These are phyloP conservation scores for Aspergillus novoparasiticus DNA, from an alignment of 2,329 filamentous ascomycete genomes.

Conservation along the genomic window DNA sequence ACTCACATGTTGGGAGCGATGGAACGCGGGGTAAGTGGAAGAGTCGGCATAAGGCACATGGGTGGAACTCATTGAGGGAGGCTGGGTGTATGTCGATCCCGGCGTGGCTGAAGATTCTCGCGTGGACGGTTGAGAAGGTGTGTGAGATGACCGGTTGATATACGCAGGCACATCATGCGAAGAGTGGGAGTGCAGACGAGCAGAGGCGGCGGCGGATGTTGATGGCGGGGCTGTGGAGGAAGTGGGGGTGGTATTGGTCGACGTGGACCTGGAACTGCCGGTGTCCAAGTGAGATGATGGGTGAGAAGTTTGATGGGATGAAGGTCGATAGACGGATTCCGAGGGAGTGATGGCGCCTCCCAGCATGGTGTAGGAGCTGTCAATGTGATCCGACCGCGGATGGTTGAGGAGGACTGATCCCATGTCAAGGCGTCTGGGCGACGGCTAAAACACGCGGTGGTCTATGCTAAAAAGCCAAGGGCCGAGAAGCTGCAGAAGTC, in stretches of 20 bases:
- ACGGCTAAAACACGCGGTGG: conserved; percentile 11
- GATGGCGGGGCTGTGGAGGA: conserved; percentile 40
- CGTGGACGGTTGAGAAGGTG: conserved; percentile 27
- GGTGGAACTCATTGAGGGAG: conserved; percentile 52
- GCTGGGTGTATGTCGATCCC: conserved; percentile 19
- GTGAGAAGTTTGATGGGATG: conserved; percentile 29
- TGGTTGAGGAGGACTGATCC: conserved; percentile 66
- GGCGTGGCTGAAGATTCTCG: conserved; percentile 27
- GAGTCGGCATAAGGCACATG: conserved; percentile 27
- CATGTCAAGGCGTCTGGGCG: conserved; percentile 52
- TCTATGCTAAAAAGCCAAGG: conserved; percentile 12
- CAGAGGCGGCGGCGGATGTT: conserved; percentile 33
- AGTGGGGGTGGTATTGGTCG: conserved; percentile 38
- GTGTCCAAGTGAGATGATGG: conserved; percentile 27
- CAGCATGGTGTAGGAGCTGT: conserved; percentile 72
- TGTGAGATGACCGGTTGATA: conserved; percentile 32
- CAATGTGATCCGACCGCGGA: conserved; percentile 71
- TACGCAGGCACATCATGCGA: conserved; percentile 41
- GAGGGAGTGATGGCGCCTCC: conserved; percentile 46
- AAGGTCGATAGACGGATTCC: conserved; percentile 42
- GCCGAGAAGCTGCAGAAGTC: conserved; percentile 15
- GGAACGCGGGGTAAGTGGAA: conserved; percentile 16
- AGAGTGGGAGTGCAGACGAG: conserved; percentile 31
- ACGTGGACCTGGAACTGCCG: conserved; percentile 34
- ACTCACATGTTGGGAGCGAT: conserved; percentile 24